Evolutionary conservation across 495 filamentous ascomycete genomes (phyloP).

Genomic region (Pseudevernia furfuracea): DNA sequence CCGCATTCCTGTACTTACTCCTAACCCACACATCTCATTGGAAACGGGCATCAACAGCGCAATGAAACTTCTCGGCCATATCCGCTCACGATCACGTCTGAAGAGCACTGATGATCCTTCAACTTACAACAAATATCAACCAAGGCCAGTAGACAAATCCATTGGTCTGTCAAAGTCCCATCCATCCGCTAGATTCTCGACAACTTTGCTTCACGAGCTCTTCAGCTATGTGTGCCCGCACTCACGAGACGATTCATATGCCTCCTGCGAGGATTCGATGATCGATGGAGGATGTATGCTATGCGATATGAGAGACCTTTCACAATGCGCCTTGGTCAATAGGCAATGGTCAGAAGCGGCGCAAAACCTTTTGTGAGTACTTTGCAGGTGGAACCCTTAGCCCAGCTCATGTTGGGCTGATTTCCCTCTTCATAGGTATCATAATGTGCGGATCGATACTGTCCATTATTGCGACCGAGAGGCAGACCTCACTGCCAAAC

Average conservation of each 20-base stretch:
- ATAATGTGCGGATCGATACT: constrained; percentile 81
- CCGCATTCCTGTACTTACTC: no score
- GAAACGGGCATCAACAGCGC: background rate
- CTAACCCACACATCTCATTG: no score
- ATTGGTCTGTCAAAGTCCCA: constrained; percentile 28
- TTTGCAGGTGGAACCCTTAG: constrained; percentile 3
- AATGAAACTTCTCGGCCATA: constrained; percentile 43
- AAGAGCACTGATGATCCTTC: constrained; percentile 25
- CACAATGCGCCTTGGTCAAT: constrained; percentile 65
- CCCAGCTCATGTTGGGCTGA: constrained; percentile 2
- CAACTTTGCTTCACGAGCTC: constrained; percentile 59
- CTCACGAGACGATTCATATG: constrained; percentile 63
- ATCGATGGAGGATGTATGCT: constrained; percentile 86
- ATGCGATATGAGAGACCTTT: constrained; percentile 88
- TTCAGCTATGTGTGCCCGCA: constrained; percentile 83
- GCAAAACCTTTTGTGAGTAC: constrained; percentile 53
- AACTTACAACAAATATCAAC: background rate
- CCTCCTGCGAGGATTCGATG: constrained; percentile 72
- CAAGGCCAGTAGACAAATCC: background rate
- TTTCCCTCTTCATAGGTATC: constrained; percentile 52
- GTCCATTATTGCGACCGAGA: constrained; percentile 94
- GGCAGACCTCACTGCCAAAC: constrained; percentile 64
- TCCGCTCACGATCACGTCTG: constrained; percentile 35
- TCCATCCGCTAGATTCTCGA: constrained; percentile 49
- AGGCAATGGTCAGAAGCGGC: constrained; percentile 59